Evolutionary conservation across 164 flowering plant species (phyloP).

Genomic region (Euptelea pleiosperma): DNA sequence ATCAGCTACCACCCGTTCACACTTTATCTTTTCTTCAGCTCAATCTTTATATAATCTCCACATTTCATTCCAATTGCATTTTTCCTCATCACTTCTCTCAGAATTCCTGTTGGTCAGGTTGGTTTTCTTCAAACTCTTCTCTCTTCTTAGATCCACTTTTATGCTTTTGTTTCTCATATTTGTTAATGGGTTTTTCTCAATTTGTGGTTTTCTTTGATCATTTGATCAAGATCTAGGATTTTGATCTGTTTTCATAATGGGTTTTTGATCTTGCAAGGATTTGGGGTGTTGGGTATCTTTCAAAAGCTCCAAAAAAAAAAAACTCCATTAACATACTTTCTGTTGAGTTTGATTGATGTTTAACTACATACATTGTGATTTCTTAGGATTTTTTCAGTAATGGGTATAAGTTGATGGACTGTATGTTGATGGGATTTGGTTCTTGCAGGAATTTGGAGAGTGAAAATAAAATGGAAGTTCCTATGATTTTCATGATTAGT

Average conservation of each 20-base stretch:
- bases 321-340: too few species aligned
- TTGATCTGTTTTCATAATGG: not conserved
- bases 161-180: not conserved
- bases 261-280: conserved; percentile 5
- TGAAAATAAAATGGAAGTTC: conserved; percentile 25
- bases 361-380: too few species aligned
- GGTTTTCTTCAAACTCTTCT: conserved; percentile 14
- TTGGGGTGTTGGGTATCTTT: conserved; percentile 9
- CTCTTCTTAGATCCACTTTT: conserved; percentile 2
- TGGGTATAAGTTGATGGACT: too few species aligned
- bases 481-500: conserved; percentile 24
- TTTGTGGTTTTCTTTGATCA: conserved; percentile 6
- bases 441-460: conserved; percentile 38
- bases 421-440: conserved; percentile 6
- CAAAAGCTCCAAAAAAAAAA: not conserved
- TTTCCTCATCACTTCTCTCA: conserved; percentile 16
- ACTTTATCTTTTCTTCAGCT: conserved; percentile 9
- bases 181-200: conserved; percentile 4
- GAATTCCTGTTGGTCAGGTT: conserved; percentile 36
- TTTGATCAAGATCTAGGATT: conserved; percentile 17
- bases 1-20: conserved; percentile 15
- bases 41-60: conserved; percentile 26
- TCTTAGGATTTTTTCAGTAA: too few species aligned
- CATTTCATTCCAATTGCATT: conserved; percentile 14
- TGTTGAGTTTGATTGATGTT: too few species aligned